Base-by-base conservation (phyloP, 1,284 basidiomycete species). In the Rhodotorula sp. region DNA sequence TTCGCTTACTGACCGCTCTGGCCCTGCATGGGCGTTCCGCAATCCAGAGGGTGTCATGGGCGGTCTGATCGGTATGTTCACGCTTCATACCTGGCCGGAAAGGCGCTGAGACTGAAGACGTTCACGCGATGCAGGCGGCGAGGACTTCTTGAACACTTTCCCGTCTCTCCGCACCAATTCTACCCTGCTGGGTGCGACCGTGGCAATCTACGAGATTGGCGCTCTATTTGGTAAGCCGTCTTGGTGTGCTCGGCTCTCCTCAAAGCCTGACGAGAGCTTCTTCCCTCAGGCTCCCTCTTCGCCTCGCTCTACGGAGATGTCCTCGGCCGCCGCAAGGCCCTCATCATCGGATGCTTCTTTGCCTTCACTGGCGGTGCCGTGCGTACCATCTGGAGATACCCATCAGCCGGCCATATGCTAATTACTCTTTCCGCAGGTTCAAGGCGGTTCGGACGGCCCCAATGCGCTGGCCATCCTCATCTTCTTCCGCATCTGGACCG, bases 401-500 rank as follows among this genome's bases (percentile, higher is more conserved):
- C 23, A 42, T 10, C 19, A 41, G 16, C 9, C 16, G 16, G 12
- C 7, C 2, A 27, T 10, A 54, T 27, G 54, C 19, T 10, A 23
- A 19, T 19, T n/a, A n/a, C 13, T 14, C 13, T 4, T 16, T 13
- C 21, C 50, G 19, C 42, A 62, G 61, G 46, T 64, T 10, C 63
- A 64, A 48, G 63, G 63, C 45, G 63, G 63, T 1, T 49, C 44
- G 17, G 46, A 41, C 46, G 63, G 63, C 19, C 53, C 53, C 12
- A 64, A 64, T 46, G 63, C 63, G 25, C 63, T 64, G 27, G 63
- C 63, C 21, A 50, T 57, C 27, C 63, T 64, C 21, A 64, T 57
- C 54, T 57, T 64, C 54, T 64, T 64, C 63, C 63, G 63, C 21
- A 19, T 64, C 46, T 64, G 63, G 63, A 64, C 63, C 23, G 63